Conservation (phyloP, 495 filamentous ascomycete species). For the Penicillium coffeae region DNA sequence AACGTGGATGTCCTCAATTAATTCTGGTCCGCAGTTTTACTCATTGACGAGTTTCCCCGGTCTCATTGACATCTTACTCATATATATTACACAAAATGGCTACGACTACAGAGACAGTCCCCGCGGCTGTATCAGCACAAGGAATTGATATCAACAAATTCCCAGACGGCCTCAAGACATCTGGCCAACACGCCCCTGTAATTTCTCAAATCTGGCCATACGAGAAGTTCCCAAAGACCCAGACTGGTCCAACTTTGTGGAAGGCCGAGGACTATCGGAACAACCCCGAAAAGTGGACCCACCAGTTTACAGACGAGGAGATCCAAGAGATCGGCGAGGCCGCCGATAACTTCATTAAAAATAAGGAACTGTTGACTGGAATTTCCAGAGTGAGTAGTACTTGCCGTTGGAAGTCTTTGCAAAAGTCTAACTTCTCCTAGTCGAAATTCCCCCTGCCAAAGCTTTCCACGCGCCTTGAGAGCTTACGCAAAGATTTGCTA, state of each 20-base stretch:
- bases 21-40: background rate
- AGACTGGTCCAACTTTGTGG: conserved; percentile 77
- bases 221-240: conserved; percentile 66
- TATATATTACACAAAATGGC: conserved; percentile 10
- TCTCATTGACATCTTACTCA: background rate
- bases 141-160: conserved; percentile 33
- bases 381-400: conserved; percentile 56
- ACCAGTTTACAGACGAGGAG: conserved; percentile 63
- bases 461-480: conserved; percentile 51
- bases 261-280: conserved; percentile 64
- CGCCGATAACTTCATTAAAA: conserved; percentile 64
- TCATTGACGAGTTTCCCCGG: background rate
- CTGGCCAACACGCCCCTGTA: conserved; percentile 75
- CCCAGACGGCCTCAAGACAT: conserved; percentile 61
- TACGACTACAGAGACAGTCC: conserved; percentile 10
- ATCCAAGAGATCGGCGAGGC: conserved; percentile 62
- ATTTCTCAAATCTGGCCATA: conserved; percentile 65
- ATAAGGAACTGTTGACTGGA: conserved; percentile 61
- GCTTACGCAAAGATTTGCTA: conserved; percentile 64
- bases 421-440: conserved; percentile 6
- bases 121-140: conserved; percentile 1
- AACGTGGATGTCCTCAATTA: background rate
- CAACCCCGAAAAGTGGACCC: conserved; percentile 72
- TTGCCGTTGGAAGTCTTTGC: background rate
- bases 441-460: conserved; percentile 58